A percentile compares a stretch with the other conserved stretches of the same genome.
These are phyloP conservation scores for Astrephomene gubernaculifera DNA, from an alignment of 139 green algal genomes.

Conservation along the genomic window DNA sequence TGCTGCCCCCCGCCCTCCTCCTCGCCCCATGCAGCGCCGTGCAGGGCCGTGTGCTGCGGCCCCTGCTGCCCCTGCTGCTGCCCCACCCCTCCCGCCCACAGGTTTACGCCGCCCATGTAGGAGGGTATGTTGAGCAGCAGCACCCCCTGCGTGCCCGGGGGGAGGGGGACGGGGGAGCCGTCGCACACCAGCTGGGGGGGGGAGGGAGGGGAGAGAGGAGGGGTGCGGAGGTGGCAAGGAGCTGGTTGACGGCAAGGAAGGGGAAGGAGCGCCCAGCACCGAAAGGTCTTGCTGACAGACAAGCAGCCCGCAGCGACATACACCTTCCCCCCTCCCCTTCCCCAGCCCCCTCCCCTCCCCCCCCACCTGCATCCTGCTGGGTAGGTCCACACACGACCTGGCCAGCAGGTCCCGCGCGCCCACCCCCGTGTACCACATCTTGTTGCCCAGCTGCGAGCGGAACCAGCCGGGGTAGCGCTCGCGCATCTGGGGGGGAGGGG, in stretches of 20 bases:
- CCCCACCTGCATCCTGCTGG: slow-evolving; percentile 60
- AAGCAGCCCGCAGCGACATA: too few species aligned
- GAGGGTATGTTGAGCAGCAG: slow-evolving; percentile 82
- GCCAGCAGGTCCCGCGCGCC: slow-evolving; percentile 81
- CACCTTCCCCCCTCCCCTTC: not conserved
- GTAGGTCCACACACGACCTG: slow-evolving; percentile 66
- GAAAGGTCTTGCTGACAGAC: too few species aligned
- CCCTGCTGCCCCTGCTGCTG: not conserved
- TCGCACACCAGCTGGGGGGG: slow-evolving; percentile 72
- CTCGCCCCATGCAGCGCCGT: not conserved
- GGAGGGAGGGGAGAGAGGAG: not conserved
- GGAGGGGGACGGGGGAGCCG: slow-evolving; percentile 67
- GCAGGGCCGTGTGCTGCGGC: not conserved
- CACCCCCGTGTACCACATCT: slow-evolving; percentile 82
- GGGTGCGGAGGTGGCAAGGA: too few species aligned
- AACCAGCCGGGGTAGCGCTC: slow-evolving; percentile 77
- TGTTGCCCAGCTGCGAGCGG: slow-evolving; percentile 68
- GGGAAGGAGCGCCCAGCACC: too few species aligned
- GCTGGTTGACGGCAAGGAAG: too few species aligned
- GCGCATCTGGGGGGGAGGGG: slow-evolving; percentile 55
- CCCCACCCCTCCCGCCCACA: slow-evolving; percentile 45
- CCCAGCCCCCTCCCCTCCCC: not conserved
- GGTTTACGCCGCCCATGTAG: slow-evolving; percentile 72
- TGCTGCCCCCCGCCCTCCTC: not conserved
- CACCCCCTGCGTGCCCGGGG: slow-evolving; percentile 74